Percentiles rank a stretch among this genome's conserved stretches.
phyloP scores from a whole-genome alignment of 305 asterid species.

The Fraxinus sp. region DNA sequence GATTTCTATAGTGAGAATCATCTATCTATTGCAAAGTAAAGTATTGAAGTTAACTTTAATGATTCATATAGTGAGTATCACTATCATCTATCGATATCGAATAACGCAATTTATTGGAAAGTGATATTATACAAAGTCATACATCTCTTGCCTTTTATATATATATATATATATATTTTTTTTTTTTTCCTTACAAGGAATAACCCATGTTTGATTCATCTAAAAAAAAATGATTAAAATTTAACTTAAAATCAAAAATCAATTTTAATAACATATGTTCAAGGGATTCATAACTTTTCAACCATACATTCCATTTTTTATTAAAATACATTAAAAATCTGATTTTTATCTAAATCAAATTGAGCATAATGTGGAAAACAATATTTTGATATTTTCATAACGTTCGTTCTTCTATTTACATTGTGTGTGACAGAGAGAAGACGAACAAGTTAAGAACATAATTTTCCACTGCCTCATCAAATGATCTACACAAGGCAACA shows the following conservation, averaged over 20 bases:
- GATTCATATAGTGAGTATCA: not conserved
- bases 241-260: not conserved
- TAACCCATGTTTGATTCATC: not conserved
- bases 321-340: not conserved
- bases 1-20: not conserved
- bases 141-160: not conserved
- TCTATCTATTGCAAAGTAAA: no score
- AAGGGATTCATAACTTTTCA: not conserved
- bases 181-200: not conserved
- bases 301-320: not conserved
- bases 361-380: not conserved
- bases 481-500: constrained; percentile 36
- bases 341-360: not conserved
- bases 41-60: not conserved
- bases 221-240: not conserved
- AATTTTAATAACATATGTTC: not conserved
- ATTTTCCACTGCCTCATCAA: constrained; percentile 32
- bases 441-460: not conserved
- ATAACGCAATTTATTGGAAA: not conserved
- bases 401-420: not conserved
- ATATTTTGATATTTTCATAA: not conserved
- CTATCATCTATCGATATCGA: not conserved
- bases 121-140: not conserved
- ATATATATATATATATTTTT: no score
- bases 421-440: not conserved